Evolutionary conservation across 129 eudicot species (phyloP), one percentile per base, ranked within the genome.

Genomic region (Tagetes patula): DNA sequence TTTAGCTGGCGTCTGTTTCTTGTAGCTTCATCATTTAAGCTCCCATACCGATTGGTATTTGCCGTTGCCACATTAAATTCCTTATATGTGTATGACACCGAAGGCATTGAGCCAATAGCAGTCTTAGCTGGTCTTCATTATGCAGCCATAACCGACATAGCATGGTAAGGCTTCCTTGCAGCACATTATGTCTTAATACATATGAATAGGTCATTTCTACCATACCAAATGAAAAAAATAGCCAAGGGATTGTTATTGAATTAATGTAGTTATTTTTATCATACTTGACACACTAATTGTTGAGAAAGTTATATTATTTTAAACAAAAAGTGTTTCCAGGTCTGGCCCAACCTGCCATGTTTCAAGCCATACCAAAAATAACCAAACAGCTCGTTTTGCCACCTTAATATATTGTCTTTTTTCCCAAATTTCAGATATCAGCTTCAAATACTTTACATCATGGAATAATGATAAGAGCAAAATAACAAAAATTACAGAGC

Each of bases 51-150:
- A 61, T 77, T 88, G 73, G 77, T 95, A 40, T 95, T 91, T 75
- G 97, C 97, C 5, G 87, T 95, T 82, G 97, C 96, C 41, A 91
- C 99, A 37, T 82, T 91, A 80, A 91, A 95, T 70, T 95, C 99
- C 7, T 75, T 95, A 53, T 95, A 95, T 48, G 78, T 95, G 27
- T 95, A 90, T 68, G 99, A 95, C 75, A 90, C 99, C 2, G 95
- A 95, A 74, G 82, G 91, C 76, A 58, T 78, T 56, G 84, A 86
- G 64, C 99, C 99, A 53, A 85, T 95, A 73, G 88, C 90, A 69
- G 80, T 95, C 47, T 79, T 88, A 59, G 99, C 99, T 39, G 99
- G 99, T 67, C 85, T 95, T 84, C 99, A 95, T 73, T 95, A 95
- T 87, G 96, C 97, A 42, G 99, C 99, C 54, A 85, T 95, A 60